Base-by-base conservation (phyloP, 2,329 filamentous ascomycete species). In the Nannizzia gypsea region DNA sequence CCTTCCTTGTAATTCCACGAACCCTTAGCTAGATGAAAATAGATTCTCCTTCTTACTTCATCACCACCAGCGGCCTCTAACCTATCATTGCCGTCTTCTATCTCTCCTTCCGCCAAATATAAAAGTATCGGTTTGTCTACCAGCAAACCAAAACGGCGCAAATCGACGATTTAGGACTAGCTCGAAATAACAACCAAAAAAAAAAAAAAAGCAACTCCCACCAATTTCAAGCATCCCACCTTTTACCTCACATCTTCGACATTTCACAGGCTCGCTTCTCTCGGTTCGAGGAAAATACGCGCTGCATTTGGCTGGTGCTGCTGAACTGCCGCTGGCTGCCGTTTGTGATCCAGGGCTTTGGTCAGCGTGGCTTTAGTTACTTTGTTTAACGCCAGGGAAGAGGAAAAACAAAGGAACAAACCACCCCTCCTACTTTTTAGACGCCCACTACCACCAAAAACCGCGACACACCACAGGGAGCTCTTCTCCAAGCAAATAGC, bases 1-100 rank as follows among this genome's bases (percentile, higher is more conserved):
- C 48, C 48, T 24, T 26, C 48, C 15, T 52, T 52, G 24, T 52
- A 52, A 52, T 52, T 52, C 48, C 24, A 52, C 48, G 48, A 52
- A 52, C 48, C 24, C 9, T 24, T 46, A 52, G 48, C 48, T 52
- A 52, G 48, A 52, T 28, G 48, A 52, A 26, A 52, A 52, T 52
- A 52, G 48, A 52, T 13, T 31, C 24, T 52, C 26, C 6, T 28
- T 26, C 6, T 28, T 26, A 20, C 9, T 52, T 28, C 8, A 26
- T 28, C 26, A 2, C 13, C 13, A 26, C 15, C 2, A 22, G 24
- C 8, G 22, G 20, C 9, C 6, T 13, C 5, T 44, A 44, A 13
- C 9, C 31, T 8, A 34, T 13, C 4, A 31, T 13, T 3, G 13
- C 13, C 9, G 1, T 36, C 31, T 8, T 36, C 31, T 36, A 36